phyloP scores from a whole-genome alignment of 768 basidiomycete species.

The Cubamyces sp. region DNA sequence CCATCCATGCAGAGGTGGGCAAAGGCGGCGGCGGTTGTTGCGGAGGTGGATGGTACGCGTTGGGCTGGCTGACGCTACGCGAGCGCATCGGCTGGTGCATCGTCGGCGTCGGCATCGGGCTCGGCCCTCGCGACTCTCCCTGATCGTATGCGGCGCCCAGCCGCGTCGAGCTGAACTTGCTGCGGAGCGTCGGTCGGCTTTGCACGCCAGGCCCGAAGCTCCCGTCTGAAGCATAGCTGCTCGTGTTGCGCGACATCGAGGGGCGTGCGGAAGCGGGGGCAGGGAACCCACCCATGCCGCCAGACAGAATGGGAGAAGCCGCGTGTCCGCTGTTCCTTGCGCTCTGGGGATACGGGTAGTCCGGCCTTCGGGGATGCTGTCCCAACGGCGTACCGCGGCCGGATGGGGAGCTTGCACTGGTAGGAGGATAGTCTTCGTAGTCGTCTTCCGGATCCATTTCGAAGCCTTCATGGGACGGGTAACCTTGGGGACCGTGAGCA shows the following conservation, averaged over 20 bases:
- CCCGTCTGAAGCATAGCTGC: constrained; percentile 51
- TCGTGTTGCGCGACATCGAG: constrained; percentile 49
- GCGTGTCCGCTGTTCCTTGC: constrained; percentile 22
- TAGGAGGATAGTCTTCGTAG: constrained; percentile 72
- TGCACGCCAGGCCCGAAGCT: constrained; percentile 17
- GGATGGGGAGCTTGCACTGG: constrained; percentile 48
- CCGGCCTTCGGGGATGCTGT: constrained; percentile 46
- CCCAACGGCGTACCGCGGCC: constrained; percentile 79
- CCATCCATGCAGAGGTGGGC: constrained; percentile 53
- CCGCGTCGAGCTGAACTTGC: constrained; percentile 71
- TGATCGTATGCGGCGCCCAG: constrained; percentile 58
- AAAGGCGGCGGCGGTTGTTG: constrained; percentile 58
- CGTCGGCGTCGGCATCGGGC: constrained; percentile 28
- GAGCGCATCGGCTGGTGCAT: constrained; percentile 47
- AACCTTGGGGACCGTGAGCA: constrained; percentile 53
- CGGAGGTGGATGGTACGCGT: constrained; percentile 58
- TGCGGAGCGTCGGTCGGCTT: constrained; percentile 47
- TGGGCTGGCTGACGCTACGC: constrained; percentile 81
- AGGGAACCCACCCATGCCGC: constrained; percentile 39
- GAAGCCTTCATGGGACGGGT: constrained; percentile 69
- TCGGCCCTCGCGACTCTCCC: constrained; percentile 29
- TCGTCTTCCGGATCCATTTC: constrained; percentile 77
- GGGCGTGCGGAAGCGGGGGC: constrained; percentile 40
- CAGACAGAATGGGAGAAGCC: constrained; percentile 20
- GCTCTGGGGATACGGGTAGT: constrained; percentile 26